Conservation (phyloP, 805 yeast genomes). For the Candida railenensis region DNA sequence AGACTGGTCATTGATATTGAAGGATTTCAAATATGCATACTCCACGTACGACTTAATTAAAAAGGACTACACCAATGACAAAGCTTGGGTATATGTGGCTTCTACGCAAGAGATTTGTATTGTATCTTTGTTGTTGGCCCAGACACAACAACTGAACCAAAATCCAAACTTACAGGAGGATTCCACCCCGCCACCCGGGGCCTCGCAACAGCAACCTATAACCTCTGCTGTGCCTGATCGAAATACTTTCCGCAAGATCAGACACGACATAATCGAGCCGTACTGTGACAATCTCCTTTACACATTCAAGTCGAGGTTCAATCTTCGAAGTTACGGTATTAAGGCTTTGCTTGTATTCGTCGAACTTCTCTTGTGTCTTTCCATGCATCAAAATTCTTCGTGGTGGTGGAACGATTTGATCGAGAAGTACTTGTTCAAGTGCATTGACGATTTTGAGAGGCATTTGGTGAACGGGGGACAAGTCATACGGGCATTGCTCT, state of each 20-base stretch:
- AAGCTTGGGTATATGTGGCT: conserved; percentile 79
- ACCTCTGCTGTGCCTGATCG: conserved; percentile 25
- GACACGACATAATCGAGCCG: conserved; percentile 56
- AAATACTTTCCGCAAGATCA: conserved; percentile 45
- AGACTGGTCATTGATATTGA: conserved; percentile 89
- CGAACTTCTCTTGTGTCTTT: conserved; percentile 63
- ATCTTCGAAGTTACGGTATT: conserved; percentile 66
- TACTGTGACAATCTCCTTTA: conserved; percentile 71
- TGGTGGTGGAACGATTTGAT: conserved; percentile 47
- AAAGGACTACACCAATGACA: conserved; percentile 73
- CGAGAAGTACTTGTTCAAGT: conserved; percentile 44
- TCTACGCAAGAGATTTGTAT: conserved; percentile 89
- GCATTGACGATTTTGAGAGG: conserved; percentile 45
- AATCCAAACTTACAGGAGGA: neutral
- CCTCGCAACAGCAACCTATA: conserved; percentile 24
- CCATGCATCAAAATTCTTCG: conserved; percentile 36
- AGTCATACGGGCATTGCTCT: conserved; percentile 45
- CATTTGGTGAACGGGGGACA: conserved; percentile 44
- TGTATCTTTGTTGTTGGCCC: conserved; percentile 63
- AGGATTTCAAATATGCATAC: conserved; percentile 83
- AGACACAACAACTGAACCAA: conserved; percentile 30
- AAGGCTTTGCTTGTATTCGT: conserved; percentile 65
- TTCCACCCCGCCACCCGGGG: neutral
- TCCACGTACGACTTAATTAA: conserved; percentile 79
- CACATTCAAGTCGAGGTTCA: conserved; percentile 70